Percentiles rank a stretch among this genome's conserved stretches.
These are phyloP conservation scores for Sugiyamaella mastotermitis DNA, from an alignment of 805 yeast genomes.

Conservation along the genomic window DNA sequence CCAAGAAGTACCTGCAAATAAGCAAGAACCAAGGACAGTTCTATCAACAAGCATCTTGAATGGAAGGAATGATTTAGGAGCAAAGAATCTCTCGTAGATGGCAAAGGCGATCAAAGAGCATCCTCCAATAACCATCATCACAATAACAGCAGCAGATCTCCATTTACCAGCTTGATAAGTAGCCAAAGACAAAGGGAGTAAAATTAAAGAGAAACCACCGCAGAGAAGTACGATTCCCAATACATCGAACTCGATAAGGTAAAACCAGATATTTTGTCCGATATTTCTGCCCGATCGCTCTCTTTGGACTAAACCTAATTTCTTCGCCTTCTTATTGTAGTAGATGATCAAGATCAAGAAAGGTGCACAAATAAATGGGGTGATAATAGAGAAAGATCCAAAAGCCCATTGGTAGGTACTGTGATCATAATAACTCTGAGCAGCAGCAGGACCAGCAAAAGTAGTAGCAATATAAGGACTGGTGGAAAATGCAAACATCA, in stretches of 20 bases:
- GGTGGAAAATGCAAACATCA: slow-evolving; percentile 27
- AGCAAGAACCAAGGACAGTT: slow-evolving; percentile 58
- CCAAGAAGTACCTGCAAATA: slow-evolving; percentile 41
- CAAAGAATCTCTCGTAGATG: slow-evolving; percentile 47
- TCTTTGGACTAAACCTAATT: slow-evolving; percentile 20
- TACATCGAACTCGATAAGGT: slow-evolving; percentile 33
- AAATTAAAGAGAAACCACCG: slow-evolving; percentile 32
- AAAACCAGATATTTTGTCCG: slow-evolving; percentile 19
- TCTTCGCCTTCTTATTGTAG: slow-evolving; percentile 28
- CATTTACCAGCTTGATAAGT: slow-evolving; percentile 28
- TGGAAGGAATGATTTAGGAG: slow-evolving; percentile 56
- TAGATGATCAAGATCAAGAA: slow-evolving; percentile 25
- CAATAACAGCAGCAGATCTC: slow-evolving; percentile 31
- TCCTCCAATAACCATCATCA: slow-evolving; percentile 42
- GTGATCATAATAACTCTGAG: slow-evolving; percentile 34
- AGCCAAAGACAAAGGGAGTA: slow-evolving; percentile 36
- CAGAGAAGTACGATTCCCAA: slow-evolving; percentile 32
- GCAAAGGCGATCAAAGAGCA: slow-evolving; percentile 41
- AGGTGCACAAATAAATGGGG: slow-evolving; percentile 34
- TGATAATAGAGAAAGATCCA: slow-evolving; percentile 42
- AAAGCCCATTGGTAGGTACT: slow-evolving; percentile 44
- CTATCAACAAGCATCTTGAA: slow-evolving; percentile 48
- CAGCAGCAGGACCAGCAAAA: slow-evolving; percentile 29
- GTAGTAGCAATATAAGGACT: slow-evolving; percentile 33
- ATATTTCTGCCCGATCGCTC: slow-evolving; percentile 19